Evolutionary conservation across 352 stramenopile species (phyloP).

Genomic region (Phytophthora brassicae): DNA sequence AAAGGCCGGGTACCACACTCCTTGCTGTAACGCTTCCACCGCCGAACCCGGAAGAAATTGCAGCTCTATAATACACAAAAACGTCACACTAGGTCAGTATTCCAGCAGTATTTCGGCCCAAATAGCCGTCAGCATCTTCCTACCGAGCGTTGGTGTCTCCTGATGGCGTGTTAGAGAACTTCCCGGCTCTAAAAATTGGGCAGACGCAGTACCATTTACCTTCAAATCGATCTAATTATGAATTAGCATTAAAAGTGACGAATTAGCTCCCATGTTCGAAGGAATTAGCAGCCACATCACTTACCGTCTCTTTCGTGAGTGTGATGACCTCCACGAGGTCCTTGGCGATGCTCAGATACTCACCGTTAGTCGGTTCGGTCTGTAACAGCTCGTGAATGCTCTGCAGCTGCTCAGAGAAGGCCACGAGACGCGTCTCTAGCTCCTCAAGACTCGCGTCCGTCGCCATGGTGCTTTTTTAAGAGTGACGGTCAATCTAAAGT

Average conservation of each 20-base stretch:
- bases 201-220: slow-evolving; percentile 13
- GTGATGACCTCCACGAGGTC: slow-evolving; percentile 85
- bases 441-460: slow-evolving; percentile 56
- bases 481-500: neutral
- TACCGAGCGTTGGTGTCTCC: slow-evolving; percentile 17
- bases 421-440: slow-evolving; percentile 76
- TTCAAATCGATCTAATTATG: slow-evolving; percentile 40
- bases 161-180: no score
- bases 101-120: neutral
- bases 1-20: slow-evolving; percentile 67
- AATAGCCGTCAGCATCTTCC: neutral
- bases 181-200: neutral
- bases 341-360: slow-evolving; percentile 76
- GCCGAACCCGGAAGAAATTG: slow-evolving; percentile 47
- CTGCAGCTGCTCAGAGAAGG: slow-evolving; percentile 79
- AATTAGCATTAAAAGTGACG: slow-evolving; percentile 4
- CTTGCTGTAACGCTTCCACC: slow-evolving; percentile 65
- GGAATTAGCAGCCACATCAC: neutral
- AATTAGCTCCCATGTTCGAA: slow-evolving; percentile 6
- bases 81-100: slow-evolving; percentile 1
- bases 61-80: slow-evolving; percentile 27
- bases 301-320: slow-evolving; percentile 83
- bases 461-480: slow-evolving; percentile 12
- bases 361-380: slow-evolving; percentile 62
- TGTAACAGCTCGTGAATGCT: slow-evolving; percentile 82